phyloP scores from a whole-genome alignment of 495 filamentous ascomycete genomes.

The Immersiella caudata region DNA sequence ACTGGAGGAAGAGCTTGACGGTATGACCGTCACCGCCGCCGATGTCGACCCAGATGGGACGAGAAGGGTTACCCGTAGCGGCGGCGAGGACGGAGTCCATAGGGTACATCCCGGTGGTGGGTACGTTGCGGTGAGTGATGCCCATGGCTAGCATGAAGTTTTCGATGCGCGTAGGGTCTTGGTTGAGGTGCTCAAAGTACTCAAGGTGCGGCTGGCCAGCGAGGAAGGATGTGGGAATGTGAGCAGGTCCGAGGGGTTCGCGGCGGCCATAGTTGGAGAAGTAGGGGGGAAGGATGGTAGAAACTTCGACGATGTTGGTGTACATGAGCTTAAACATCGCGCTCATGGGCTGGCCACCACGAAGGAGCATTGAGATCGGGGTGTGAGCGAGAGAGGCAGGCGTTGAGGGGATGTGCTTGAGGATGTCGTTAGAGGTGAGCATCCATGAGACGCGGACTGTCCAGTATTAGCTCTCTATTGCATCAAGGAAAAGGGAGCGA shows the following conservation, averaged over 20 bases:
- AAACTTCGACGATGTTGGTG: constrained; percentile 33
- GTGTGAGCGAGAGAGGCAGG: constrained; percentile 35
- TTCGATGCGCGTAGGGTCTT: constrained; percentile 24
- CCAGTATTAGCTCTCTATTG: constrained; percentile 2
- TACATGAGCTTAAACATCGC: constrained; percentile 62
- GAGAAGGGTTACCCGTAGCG: constrained; percentile 12
- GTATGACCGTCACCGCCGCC: constrained; percentile 45
- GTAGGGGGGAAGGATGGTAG: constrained; percentile 34
- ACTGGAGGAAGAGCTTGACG: constrained; percentile 33
- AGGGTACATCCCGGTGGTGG: constrained; percentile 39
- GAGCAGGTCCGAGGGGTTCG: constrained; percentile 31
- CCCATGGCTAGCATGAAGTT: constrained; percentile 36
- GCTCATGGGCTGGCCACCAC: constrained; percentile 26
- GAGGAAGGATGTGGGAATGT: constrained; percentile 34
- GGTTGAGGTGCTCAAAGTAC: constrained; percentile 35
- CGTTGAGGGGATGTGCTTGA: constrained; percentile 21
- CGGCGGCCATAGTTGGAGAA: constrained; percentile 40
- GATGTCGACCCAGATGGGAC: constrained; percentile 41
- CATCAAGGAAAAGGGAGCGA: not conserved
- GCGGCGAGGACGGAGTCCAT: constrained; percentile 30
- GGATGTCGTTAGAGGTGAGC: constrained; percentile 36
- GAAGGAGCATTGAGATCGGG: constrained; percentile 32
- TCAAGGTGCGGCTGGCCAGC: constrained; percentile 28
- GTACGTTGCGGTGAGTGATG: constrained; percentile 29
- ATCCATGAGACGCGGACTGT: constrained; percentile 37